Percentiles rank a stretch among this genome's conserved stretches.
phyloP scores from a whole-genome alignment of 106 monocot genomes.

The Iris macrosiphon region DNA sequence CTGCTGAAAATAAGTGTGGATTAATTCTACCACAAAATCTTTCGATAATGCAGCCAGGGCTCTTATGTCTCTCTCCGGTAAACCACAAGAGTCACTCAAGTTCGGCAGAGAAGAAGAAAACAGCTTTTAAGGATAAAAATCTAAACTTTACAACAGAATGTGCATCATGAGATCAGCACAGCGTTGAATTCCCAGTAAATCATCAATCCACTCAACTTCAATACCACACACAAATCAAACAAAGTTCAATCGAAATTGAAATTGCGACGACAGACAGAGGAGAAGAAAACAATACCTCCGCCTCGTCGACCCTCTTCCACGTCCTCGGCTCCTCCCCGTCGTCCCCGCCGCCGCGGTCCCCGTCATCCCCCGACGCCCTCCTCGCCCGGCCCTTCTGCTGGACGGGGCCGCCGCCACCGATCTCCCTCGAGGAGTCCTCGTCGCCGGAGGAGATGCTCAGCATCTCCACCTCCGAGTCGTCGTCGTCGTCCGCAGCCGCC shows the following conservation, averaged over 20 bases:
- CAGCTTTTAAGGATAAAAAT: background rate
- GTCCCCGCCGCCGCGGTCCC: conserved; percentile 49
- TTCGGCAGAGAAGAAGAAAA: background rate
- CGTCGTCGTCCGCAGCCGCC: conserved; percentile 48
- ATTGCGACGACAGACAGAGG: no score
- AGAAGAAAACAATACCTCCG: conserved; percentile 45
- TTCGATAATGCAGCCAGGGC: no score
- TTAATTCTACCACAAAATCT: no score
- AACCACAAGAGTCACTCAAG: no score
- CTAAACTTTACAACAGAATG: no score
- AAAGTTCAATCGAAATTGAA: no score
- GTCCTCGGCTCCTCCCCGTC: conserved; percentile 77
- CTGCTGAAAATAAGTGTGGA: no score
- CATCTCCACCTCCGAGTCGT: conserved; percentile 96
- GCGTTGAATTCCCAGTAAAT: no score
- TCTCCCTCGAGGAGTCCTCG: conserved; percentile 58
- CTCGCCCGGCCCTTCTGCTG: conserved; percentile 14
- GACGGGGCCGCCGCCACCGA: conserved; percentile 8
- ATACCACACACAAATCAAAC: no score
- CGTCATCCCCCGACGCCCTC: conserved; percentile 41
- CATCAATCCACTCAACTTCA: no score
- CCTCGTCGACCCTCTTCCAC: conserved; percentile 95
- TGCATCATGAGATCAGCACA: no score
- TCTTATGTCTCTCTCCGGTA: no score
- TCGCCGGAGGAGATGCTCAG: conserved; percentile 96